These are phyloP conservation scores for Zopfochytrium polystomum DNA, from an alignment of 371 early-diverging fungal genomes.

Conservation along the genomic window DNA sequence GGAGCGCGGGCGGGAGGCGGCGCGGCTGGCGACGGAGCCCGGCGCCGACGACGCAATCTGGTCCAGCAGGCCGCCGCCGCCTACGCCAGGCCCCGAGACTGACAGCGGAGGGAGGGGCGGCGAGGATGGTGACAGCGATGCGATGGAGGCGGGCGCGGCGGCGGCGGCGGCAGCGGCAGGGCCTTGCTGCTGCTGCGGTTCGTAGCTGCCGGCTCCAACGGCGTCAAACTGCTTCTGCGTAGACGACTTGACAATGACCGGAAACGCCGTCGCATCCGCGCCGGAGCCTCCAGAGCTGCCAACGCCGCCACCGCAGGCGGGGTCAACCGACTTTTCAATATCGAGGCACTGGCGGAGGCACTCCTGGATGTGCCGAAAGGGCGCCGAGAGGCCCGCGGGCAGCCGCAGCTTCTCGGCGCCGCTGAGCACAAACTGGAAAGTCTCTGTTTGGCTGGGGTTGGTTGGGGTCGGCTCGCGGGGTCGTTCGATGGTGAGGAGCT, in stretches of 20 bases:
- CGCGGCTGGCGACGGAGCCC: no score
- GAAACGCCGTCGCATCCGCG: constrained; percentile 13
- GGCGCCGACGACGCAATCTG: no score
- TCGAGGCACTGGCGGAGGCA: constrained; percentile 50
- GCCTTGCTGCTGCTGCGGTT: no score
- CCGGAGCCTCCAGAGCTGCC: not conserved
- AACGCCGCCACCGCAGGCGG: not conserved
- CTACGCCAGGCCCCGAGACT: no score
- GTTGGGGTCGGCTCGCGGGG: constrained; percentile 4
- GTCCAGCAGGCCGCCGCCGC: no score
- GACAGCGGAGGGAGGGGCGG: no score
- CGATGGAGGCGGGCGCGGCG: no score
- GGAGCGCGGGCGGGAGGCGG: no score
- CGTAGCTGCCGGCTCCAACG: no score
- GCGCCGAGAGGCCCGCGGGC: constrained; percentile 21
- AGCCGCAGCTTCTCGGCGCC: constrained; percentile 1
- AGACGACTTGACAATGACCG: constrained; percentile 42
- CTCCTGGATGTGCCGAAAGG: constrained; percentile 46
- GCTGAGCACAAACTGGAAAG: not conserved
- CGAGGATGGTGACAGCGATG: no score
- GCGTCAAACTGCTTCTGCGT: no score
- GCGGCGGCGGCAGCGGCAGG: no score
- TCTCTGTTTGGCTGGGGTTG: not conserved
- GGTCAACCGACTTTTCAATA: constrained; percentile 24
- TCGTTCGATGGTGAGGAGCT: constrained; percentile 25